Base-by-base conservation (phyloP, 1,139 yeast species). In the Spathaspora jeffriesii region DNA sequence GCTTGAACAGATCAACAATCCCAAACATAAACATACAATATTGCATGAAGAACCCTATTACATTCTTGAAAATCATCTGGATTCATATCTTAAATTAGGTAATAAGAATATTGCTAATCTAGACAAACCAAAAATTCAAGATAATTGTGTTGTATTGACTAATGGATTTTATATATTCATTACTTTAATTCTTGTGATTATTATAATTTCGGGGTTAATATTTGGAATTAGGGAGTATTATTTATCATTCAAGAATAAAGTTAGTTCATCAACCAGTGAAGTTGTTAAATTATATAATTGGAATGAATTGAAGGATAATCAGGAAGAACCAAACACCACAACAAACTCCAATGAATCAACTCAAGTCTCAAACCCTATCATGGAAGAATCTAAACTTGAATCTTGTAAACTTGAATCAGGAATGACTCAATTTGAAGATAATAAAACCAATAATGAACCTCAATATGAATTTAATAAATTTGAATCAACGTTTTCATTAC, bases 201-300 rank as follows among this genome's bases (percentile, higher is more conserved):
- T 63, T 4, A 60, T 65, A 2, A 6, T 58, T 1, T 66, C 64
- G 2, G 62, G 62, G 0, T 40, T 61, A 1, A 41, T 56, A 2
- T 68, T 65, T 58, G 70, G 62, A 0, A 27, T 62, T 2, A 52
- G 72, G 47, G 72, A 69, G 49, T 67, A 63, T 45, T 45, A 48
- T 17, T 43, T 65, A 2, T 61, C 67, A 2, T 46, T 51, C 13
- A 51, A 44, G 47, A 46, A 51, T 25, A 50, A 42, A 36, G 25
- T 45, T 17, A 28, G 36, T 15, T 47, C 53, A 6, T 46, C 54
- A 2, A 47, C 51, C 3, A 46, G 47, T 38, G 49, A 48, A 14
- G 46, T 45, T 9, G 18, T 43, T 9, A 49, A 43, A 27, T 43
- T 47, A 18, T 44, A 15, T 31, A 47, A 48, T 42, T 50, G 54